These are phyloP conservation scores for Camellia sinensis DNA, from an alignment of 148 eudicot species.

Conservation along the genomic window DNA sequence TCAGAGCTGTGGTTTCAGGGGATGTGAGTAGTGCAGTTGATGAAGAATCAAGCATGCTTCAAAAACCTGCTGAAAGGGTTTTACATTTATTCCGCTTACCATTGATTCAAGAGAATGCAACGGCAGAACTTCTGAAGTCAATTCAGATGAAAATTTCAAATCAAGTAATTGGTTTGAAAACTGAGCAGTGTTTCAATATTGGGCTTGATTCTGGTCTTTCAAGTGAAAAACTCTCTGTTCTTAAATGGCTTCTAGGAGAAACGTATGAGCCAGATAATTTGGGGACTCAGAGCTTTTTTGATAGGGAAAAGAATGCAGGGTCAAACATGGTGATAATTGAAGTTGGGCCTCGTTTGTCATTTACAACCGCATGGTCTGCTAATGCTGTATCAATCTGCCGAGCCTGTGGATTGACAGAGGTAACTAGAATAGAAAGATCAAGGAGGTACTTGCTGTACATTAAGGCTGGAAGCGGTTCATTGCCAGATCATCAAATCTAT, in stretches of 20 bases:
- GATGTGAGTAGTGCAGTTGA: constrained; percentile 34
- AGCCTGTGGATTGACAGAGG: constrained; percentile 74
- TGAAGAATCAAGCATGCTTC: constrained; percentile 19
- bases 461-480: constrained; percentile 32
- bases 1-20: constrained; percentile 52
- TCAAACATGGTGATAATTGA: constrained; percentile 47
- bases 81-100: constrained; percentile 73
- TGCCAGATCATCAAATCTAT: constrained; percentile 51
- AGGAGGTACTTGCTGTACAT: constrained; percentile 64
- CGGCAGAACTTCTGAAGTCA: constrained; percentile 52
- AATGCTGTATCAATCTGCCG: constrained; percentile 90
- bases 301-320: constrained; percentile 41
- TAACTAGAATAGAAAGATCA: constrained; percentile 66
- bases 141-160: constrained; percentile 59
- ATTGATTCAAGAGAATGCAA: constrained; percentile 61
- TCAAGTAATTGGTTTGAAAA: constrained; percentile 56
- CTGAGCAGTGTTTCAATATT: constrained; percentile 78
- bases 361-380: constrained; percentile 90
- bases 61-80: constrained; percentile 33
- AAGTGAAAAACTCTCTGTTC: constrained; percentile 47
- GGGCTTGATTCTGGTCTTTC: constrained; percentile 53
- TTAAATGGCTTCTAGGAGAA: constrained; percentile 76
- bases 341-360: constrained; percentile 88
- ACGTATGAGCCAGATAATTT: constrained; percentile 78
- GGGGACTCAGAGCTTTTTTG: constrained; percentile 62